Percentiles rank a stretch among this genome's conserved stretches.
phyloP scores from a whole-genome alignment of 306 rosid genomes.

The Hippophae tibetana region DNA sequence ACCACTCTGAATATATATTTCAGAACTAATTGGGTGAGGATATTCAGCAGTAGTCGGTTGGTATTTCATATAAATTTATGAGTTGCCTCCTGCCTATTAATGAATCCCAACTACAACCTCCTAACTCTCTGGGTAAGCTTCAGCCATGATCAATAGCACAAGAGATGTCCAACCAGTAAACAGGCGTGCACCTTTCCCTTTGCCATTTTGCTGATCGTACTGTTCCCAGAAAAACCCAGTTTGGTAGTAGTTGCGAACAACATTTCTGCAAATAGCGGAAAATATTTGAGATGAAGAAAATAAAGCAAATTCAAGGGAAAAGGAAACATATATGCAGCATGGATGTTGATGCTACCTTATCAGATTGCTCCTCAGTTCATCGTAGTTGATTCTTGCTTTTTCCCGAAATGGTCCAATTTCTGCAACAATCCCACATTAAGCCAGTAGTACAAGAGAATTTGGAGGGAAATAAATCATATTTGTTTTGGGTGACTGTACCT shows the following conservation, averaged over 20 bases:
- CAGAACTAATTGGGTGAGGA: too few species aligned
- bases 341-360: slow-evolving; percentile 40
- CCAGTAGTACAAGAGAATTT: background rate
- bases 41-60: too few species aligned
- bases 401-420: slow-evolving; percentile 70
- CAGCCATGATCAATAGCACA: slow-evolving; percentile 73
- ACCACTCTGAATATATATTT: too few species aligned
- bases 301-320: background rate
- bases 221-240: slow-evolving; percentile 90
- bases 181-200: slow-evolving; percentile 77
- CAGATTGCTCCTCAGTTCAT: slow-evolving; percentile 63
- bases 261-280: slow-evolving; percentile 32
- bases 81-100: background rate
- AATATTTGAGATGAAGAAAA: background rate
- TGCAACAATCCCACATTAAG: slow-evolving; percentile 23
- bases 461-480: background rate
- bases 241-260: slow-evolving; percentile 51
- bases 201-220: slow-evolving; percentile 67
- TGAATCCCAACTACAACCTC: background rate
- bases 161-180: slow-evolving; percentile 97
- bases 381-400: slow-evolving; percentile 54
- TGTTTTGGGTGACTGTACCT: slow-evolving; percentile 30
- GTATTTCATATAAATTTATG: too few species aligned
- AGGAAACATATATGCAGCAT: background rate
- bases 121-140: slow-evolving; percentile 46